Evolutionary conservation across 2,329 filamentous ascomycete genomes (phyloP).

Genomic region (Diaporthe citri): DNA sequence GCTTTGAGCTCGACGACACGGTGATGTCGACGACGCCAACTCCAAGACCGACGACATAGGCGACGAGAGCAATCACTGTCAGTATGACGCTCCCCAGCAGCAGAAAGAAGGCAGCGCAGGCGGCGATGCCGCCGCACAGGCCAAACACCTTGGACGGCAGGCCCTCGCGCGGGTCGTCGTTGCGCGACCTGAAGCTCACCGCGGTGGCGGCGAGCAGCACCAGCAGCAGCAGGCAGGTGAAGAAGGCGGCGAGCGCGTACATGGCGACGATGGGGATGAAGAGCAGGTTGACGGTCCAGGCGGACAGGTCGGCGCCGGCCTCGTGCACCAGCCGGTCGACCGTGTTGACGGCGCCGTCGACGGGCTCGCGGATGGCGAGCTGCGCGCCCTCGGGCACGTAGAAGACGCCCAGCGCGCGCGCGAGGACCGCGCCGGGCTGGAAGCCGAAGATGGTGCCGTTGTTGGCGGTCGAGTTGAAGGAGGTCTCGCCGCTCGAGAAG

Average conservation of each 20-base stretch:
- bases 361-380: conserved; percentile 32
- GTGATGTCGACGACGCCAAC: conserved; percentile 35
- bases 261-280: conserved; percentile 40
- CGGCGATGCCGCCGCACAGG: conserved; percentile 33
- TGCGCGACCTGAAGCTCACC: not conserved
- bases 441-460: conserved; percentile 40
- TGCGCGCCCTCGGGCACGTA: conserved; percentile 36
- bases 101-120: conserved; percentile 36
- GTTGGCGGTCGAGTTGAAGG: conserved; percentile 33
- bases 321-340: conserved; percentile 35
- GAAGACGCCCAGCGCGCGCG: conserved; percentile 39
- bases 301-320: conserved; percentile 32
- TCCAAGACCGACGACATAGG: conserved; percentile 32
- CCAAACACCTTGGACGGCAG: conserved; percentile 30
- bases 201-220: conserved; percentile 29
- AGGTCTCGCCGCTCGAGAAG: conserved; percentile 31
- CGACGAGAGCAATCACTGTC: conserved; percentile 33
- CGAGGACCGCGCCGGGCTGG: conserved; percentile 35
- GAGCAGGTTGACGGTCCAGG: conserved; percentile 36
- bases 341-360: conserved; percentile 37
- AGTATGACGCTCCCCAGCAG: conserved; percentile 39
- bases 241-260: conserved; percentile 30
- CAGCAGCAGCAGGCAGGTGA: conserved; percentile 35
- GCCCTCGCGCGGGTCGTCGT: not conserved
- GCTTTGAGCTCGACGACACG: conserved; percentile 34